These are phyloP conservation scores for Venturia effusa DNA, from an alignment of 2,329 filamentous ascomycete genomes.

Conservation along the genomic window DNA sequence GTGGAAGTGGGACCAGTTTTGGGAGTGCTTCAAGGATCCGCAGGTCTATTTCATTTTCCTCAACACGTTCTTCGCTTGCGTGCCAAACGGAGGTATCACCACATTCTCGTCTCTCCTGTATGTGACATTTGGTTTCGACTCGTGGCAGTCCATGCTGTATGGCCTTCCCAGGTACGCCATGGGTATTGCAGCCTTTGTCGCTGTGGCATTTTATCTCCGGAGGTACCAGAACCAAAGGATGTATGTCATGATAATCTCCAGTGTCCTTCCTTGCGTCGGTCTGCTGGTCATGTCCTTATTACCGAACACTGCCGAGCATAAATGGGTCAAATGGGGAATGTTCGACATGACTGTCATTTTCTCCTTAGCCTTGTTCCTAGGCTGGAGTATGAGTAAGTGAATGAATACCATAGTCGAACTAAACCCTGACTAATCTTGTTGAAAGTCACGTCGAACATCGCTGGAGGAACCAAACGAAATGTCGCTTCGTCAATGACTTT, in stretches of 20 bases:
- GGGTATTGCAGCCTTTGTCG: not conserved
- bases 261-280: not conserved
- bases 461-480: not conserved
- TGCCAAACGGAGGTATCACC: not conserved
- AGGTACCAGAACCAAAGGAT: not conserved
- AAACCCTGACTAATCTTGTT: not conserved
- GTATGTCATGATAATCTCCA: not conserved
- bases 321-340: not conserved
- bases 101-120: not conserved
- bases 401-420: not conserved
- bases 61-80: not conserved
- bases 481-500: not conserved
- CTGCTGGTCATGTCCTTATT: not conserved
- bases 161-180: not conserved
- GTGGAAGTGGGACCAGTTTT: not conserved
- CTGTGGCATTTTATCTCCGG: not conserved
- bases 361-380: not conserved
- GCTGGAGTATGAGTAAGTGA: not conserved
- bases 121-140: not conserved
- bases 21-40: not conserved
- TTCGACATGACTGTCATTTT: not conserved
- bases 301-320: not conserved
- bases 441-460: not conserved
- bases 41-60: not conserved
- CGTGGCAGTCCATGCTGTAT: not conserved